Percentiles rank a stretch among this genome's conserved stretches.
Evolutionary conservation across 306 rosid genomes (phyloP).

Genomic region (Betula pendula): DNA sequence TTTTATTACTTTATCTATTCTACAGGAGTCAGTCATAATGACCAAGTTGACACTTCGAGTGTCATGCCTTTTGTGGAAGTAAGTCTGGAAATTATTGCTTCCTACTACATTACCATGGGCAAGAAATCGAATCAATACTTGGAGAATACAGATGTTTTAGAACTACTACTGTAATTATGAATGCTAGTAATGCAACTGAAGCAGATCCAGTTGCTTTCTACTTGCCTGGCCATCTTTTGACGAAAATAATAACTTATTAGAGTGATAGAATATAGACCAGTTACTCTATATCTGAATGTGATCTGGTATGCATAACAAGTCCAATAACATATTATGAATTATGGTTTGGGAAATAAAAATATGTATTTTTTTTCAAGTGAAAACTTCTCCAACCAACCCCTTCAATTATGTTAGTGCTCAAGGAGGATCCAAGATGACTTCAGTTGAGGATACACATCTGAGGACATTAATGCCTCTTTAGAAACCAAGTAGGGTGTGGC

Average conservation of each 20-base stretch:
- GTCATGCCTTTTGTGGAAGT: conserved; percentile 76
- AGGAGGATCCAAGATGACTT: background rate
- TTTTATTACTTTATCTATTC: conserved; percentile 28
- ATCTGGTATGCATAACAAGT: background rate
- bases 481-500: background rate
- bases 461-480: background rate
- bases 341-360: background rate
- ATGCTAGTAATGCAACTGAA: background rate
- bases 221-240: background rate
- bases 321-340: background rate
- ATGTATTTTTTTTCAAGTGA: background rate
- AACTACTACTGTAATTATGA: background rate
- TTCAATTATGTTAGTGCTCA: background rate
- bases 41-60: conserved; percentile 58
- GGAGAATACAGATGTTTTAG: background rate
- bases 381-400: background rate
- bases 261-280: background rate
- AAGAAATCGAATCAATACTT: background rate
- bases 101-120: background rate
- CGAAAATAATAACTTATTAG: too few species aligned
- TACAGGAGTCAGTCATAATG: conserved; percentile 83
- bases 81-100: conserved; percentile 8
- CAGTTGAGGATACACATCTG: background rate
- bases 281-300: background rate
- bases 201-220: background rate